Conservation (phyloP, 2,329 filamentous ascomycete genomes). For the Blastomyces parvus region DNA sequence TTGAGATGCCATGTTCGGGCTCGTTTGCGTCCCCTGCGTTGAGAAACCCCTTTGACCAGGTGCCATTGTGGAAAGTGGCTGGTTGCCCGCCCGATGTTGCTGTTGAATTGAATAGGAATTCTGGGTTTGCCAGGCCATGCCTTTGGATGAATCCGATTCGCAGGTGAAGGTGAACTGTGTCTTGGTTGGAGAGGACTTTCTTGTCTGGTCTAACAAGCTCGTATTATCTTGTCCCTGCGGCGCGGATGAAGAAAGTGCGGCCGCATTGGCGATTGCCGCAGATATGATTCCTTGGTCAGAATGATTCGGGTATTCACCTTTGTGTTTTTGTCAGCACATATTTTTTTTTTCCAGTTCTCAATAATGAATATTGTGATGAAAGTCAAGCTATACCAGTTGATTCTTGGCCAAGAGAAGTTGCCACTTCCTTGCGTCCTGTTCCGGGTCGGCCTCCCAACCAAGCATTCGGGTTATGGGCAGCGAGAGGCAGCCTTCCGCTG, state of each 20-base stretch:
- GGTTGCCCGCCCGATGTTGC: constrained; percentile 25
- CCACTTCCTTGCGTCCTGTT: constrained; percentile 35
- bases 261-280: constrained; percentile 80
- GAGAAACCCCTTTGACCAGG: constrained; percentile 35
- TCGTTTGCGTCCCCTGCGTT: constrained; percentile 49
- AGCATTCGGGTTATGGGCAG: constrained; percentile 48
- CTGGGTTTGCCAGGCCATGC: constrained; percentile 63
- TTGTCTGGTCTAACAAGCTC: constrained; percentile 62
- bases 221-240: constrained; percentile 64
- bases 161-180: constrained; percentile 96
- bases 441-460: constrained; percentile 43
- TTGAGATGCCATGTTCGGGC: constrained; percentile 38
- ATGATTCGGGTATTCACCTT: constrained; percentile 29
- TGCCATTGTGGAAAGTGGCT: constrained; percentile 26
- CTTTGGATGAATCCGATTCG: constrained; percentile 75
- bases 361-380: constrained; percentile 2
- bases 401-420: constrained; percentile 35
- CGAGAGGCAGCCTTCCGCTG: constrained; percentile 53
- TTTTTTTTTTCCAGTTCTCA: constrained; percentile 10
- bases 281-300: constrained; percentile 75
- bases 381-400: constrained; percentile 16
- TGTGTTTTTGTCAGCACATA: constrained; percentile 7
- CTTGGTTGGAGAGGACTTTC: constrained; percentile 57
- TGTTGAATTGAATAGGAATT: constrained; percentile 35
- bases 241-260: constrained; percentile 52